Base-by-base conservation (phyloP, 345 rosid species). In the Garcia nutans region DNA sequence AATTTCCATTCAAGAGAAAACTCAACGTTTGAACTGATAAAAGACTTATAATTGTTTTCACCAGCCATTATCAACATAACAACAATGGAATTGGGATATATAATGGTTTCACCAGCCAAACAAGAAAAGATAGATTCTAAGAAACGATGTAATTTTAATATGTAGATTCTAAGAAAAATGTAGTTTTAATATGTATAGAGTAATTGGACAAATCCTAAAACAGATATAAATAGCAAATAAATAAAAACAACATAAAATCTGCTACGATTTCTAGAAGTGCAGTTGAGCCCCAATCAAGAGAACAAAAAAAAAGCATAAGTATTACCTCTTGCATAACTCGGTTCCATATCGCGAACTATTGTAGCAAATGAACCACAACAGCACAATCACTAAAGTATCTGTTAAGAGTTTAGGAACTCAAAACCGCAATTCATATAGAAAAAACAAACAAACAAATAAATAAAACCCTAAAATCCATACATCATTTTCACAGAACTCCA, bases 301-400 rank as follows among this genome's bases (percentile, higher is more conserved):
- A n/a, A n/a, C n/a, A n/a, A n/a, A n/a, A 54, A 5, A 17, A 17
- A 65, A 6, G 47, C 20, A 19, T 56, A 10, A 15, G 9, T 20
- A 33, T 41, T 86, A 92, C 97, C 97, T 91, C 80, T 84, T 79
- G 87, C 79, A 87, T 70, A 92, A 81, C 33, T 85, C 92, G 1
- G 89, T 87, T 20, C 86, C 83, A 80, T 86, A 86, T 74, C 88
- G 88, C 1, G 90, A 89, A n/a, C 94, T 82, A 55, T 94, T 94
- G 88, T 88, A 90, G 76, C 88, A 70, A 52, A 94, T 68, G 74
- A 92, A 94, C 97, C 97, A 94, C 90, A 94, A 81, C 88, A 94
- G 78, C 54, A 94, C 92, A 23, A 93, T 41, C 83, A 95, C 89
- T 97, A 95, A 79, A 74, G 79, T 83, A 85, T 95, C 99, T 93